Percentiles rank a stretch among this genome's conserved stretches.
These are phyloP conservation scores for Aspergillus floridensis DNA, from an alignment of 2,329 filamentous ascomycete species.

Conservation along the genomic window DNA sequence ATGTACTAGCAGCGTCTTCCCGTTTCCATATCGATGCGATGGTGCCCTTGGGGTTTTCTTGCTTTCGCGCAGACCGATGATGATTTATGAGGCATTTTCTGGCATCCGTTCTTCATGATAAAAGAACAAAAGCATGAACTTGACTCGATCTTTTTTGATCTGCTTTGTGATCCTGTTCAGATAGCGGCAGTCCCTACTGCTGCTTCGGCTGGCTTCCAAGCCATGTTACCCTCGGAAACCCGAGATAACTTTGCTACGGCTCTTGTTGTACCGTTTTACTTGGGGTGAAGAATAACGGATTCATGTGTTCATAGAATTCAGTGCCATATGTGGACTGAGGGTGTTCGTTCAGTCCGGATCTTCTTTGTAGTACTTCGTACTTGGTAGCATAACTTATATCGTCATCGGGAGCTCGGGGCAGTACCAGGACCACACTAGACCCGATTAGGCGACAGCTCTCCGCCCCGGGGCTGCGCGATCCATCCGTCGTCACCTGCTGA, in stretches of 20 bases:
- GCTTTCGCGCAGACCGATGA: constrained; percentile 1
- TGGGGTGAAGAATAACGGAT: no score
- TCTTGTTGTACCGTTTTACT: no score
- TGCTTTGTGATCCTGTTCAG: not conserved
- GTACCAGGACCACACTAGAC: not conserved
- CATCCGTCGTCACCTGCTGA: constrained; percentile 18
- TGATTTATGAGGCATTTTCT: constrained; percentile 9
- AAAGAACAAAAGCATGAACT: constrained; percentile 11
- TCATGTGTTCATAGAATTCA: no score
- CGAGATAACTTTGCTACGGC: no score
- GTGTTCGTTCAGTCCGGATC: no score
- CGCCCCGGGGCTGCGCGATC: constrained; percentile 14
- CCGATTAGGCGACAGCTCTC: constrained; percentile 11
- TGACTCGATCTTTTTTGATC: not conserved
- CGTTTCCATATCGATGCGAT: not conserved
- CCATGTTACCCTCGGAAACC: no score
- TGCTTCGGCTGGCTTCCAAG: not conserved
- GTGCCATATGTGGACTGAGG: not conserved
- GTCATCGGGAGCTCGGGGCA: not conserved
- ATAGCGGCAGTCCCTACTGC: not conserved
- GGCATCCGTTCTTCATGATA: constrained; percentile 4
- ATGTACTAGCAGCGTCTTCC: not conserved
- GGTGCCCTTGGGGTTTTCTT: not conserved
- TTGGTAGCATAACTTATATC: not conserved
- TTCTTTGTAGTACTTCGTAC: no score